phyloP scores from a whole-genome alignment of 2,329 filamentous ascomycete species.

The Penicillium sp. region DNA sequence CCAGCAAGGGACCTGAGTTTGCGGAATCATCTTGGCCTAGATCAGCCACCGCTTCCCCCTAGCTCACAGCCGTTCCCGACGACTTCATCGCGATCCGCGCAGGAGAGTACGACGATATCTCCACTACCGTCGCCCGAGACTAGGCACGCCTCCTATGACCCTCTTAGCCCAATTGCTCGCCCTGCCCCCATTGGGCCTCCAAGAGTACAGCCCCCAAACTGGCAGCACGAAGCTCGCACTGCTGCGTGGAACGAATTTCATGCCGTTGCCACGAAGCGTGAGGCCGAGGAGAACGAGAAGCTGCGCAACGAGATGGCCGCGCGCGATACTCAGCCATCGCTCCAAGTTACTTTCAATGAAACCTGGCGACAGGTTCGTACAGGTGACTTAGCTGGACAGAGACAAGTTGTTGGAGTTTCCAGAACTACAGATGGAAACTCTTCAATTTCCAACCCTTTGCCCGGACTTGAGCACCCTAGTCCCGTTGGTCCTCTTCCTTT shows the following conservation, averaged over 20 bases:
- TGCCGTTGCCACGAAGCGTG: conserved; percentile 43
- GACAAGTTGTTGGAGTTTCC: conserved; percentile 44
- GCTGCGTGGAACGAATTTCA: conserved; percentile 53
- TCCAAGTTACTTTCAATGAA: conserved; percentile 47
- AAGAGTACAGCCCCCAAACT: conserved; percentile 38
- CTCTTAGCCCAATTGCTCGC: conserved; percentile 45
- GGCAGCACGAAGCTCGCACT: conserved; percentile 38
- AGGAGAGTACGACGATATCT: conserved; percentile 40
- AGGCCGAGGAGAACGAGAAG: conserved; percentile 48
- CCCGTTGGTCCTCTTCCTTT: conserved; percentile 43
- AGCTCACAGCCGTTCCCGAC: conserved; percentile 37
- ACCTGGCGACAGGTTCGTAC: conserved; percentile 53
- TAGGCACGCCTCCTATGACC: conserved; percentile 42
- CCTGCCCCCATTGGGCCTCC: conserved; percentile 55
- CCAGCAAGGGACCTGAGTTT: conserved; percentile 50
- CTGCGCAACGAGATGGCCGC: conserved; percentile 46
- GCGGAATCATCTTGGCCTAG: conserved; percentile 46
- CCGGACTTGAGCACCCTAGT: conserved; percentile 43
- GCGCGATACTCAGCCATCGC: conserved; percentile 41
- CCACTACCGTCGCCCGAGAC: conserved; percentile 47
- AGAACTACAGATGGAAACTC: conserved; percentile 35
- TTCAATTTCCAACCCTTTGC: conserved; percentile 38
- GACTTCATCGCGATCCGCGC: conserved; percentile 33
- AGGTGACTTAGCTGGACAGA: conserved; percentile 46
- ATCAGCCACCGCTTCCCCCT: conserved; percentile 43